Evolutionary conservation across 2,329 filamentous ascomycete genomes (phyloP).

Genomic region (Colletotrichum sidae): DNA sequence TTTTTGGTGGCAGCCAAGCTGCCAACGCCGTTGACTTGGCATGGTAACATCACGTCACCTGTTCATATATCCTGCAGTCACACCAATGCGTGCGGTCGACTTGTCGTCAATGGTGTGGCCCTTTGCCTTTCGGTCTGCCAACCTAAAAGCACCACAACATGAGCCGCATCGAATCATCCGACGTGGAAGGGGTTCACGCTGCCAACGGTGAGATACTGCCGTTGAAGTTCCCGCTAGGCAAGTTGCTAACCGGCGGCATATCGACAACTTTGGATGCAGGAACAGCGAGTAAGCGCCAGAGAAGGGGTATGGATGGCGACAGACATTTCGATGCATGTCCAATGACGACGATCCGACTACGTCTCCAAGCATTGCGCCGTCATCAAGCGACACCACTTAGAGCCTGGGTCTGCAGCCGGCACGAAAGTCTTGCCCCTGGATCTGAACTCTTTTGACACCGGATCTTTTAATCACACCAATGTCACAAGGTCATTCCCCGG

Average conservation of each 20-base stretch:
- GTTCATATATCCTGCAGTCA: slow-evolving; percentile 18
- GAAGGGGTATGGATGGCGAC: neutral
- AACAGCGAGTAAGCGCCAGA: neutral
- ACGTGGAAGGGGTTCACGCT: neutral
- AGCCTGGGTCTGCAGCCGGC: slow-evolving; percentile 10
- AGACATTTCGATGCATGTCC: neutral
- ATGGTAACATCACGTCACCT: neutral
- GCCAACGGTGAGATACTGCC: no score
- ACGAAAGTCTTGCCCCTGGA: slow-evolving; percentile 1
- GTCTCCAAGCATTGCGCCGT: neutral
- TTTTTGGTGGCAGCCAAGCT: neutral
- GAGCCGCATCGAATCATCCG: slow-evolving; percentile 6
- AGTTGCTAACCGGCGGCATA: no score
- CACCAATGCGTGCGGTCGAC: neutral
- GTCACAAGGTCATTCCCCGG: neutral
- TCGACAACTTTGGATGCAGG: neutral
- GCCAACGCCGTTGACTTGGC: slow-evolving; percentile 23
- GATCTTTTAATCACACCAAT: neutral
- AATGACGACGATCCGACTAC: neutral
- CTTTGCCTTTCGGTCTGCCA: slow-evolving; percentile 14
- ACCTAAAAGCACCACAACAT: neutral
- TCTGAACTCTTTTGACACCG: slow-evolving; percentile 3
- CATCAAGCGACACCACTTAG: slow-evolving; percentile 20
- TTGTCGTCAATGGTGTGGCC: slow-evolving; percentile 2
- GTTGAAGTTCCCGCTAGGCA: no score